Percentiles rank a stretch among this genome's conserved stretches.
These are phyloP conservation scores for Pyrenochaeta sp. DNA, from an alignment of 2,329 filamentous ascomycete species.

Conservation along the genomic window DNA sequence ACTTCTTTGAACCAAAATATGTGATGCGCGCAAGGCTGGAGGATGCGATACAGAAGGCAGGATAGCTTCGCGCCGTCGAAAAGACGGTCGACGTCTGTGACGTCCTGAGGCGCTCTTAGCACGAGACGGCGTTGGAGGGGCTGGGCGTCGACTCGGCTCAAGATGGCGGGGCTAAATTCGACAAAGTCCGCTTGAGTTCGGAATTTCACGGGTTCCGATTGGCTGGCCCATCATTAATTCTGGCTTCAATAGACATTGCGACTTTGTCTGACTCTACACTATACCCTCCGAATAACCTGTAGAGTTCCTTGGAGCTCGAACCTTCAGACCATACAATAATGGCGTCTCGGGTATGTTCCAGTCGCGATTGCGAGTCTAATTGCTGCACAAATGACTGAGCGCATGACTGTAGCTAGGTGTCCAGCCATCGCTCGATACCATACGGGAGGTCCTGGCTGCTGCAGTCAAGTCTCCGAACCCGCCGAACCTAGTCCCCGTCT, in stretches of 20 bases:
- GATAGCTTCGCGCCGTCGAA: neutral
- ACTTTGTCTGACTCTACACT: slow-evolving; percentile 9
- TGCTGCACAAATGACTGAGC: slow-evolving; percentile 33
- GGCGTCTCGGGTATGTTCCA: slow-evolving; percentile 36
- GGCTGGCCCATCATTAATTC: slow-evolving; percentile 18
- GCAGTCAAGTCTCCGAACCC: slow-evolving; percentile 62
- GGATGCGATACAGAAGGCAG: neutral
- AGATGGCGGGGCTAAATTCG: neutral
- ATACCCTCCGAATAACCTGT: neutral
- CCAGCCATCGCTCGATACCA: slow-evolving; percentile 69
- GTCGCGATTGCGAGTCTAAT: slow-evolving; percentile 2
- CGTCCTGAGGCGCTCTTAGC: slow-evolving; percentile 10
- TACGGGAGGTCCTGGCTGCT: slow-evolving; percentile 64
- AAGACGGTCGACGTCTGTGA: slow-evolving; percentile 17
- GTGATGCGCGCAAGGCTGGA: slow-evolving; percentile 13
- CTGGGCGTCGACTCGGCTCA: slow-evolving; percentile 1
- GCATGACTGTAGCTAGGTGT: slow-evolving; percentile 54
- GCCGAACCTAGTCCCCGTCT: slow-evolving; percentile 83
- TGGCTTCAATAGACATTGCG: slow-evolving; percentile 22
- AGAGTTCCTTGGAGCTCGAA: slow-evolving; percentile 5
- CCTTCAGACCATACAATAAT: slow-evolving; percentile 17
- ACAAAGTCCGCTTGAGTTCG: neutral
- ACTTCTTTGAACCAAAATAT: neutral
- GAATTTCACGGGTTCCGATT: slow-evolving; percentile 19
- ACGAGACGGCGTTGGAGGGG: slow-evolving; percentile 2